Evolutionary conservation across 2,329 filamentous ascomycete species (phyloP).

Genomic region (Ascochyta rabiei): DNA sequence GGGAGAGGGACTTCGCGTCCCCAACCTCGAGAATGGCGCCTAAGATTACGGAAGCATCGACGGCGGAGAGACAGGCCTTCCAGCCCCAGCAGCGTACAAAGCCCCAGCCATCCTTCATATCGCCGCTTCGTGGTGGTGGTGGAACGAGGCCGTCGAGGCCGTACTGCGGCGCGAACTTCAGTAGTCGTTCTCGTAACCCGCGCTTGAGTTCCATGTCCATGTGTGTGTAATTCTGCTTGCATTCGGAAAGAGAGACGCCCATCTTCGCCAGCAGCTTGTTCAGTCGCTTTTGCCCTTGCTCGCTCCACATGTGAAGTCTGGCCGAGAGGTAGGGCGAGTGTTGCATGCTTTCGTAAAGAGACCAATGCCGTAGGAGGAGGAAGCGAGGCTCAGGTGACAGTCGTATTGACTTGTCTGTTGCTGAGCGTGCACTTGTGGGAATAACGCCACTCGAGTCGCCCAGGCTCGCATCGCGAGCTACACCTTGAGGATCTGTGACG

Average conservation of each 20-base stretch:
- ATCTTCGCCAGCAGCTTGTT: constrained; percentile 97
- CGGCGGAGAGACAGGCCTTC: constrained; percentile 90
- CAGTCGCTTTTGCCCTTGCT: constrained; percentile 82
- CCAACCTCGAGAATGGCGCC: constrained; percentile 94
- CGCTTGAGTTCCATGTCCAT: constrained; percentile 98
- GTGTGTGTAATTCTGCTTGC: constrained; percentile 93
- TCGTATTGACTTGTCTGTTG: constrained; percentile 89
- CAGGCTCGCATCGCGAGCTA: constrained; percentile 64
- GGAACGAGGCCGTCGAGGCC: constrained; percentile 94
- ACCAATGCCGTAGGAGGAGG: constrained; percentile 93
- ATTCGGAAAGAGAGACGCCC: constrained; percentile 92
- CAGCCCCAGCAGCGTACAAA: constrained; percentile 98
- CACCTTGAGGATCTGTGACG: constrained; percentile 62
- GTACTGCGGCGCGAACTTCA: constrained; percentile 92
- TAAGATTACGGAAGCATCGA: constrained; percentile 91
- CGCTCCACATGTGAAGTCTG: constrained; percentile 91
- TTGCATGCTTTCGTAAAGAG: constrained; percentile 96
- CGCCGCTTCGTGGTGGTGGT: constrained; percentile 64
- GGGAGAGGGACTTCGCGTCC: constrained; percentile 54
- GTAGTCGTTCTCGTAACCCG: constrained; percentile 79
- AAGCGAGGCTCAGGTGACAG: constrained; percentile 94
- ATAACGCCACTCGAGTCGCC: constrained; percentile 80
- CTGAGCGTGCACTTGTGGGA: constrained; percentile 83
- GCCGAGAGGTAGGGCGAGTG: constrained; percentile 95
- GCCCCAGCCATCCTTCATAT: constrained; percentile 90